Evolutionary conservation across 129 eudicot species (phyloP).

Genomic region (Arctium lappa): DNA sequence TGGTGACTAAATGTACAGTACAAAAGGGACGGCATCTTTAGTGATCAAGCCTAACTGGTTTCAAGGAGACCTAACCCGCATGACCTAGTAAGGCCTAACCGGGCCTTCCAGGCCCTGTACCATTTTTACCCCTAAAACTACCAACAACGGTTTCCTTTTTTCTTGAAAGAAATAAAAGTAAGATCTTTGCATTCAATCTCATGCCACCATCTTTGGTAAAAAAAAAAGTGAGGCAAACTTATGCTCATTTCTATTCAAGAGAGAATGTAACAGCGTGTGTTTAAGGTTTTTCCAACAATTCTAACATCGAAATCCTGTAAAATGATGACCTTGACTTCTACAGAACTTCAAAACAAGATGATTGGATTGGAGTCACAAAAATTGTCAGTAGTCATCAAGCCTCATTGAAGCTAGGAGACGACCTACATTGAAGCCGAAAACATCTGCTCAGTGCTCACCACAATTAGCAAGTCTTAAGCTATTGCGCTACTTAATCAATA

Average conservation of each 20-base stretch:
- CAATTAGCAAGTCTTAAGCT: conserved; percentile 1
- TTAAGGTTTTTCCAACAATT: not conserved
- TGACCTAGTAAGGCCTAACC: too few species aligned
- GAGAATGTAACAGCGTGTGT: not conserved
- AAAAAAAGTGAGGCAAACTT: not conserved
- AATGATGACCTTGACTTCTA: not conserved
- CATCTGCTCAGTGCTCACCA: conserved; percentile 4
- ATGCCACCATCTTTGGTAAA: not conserved
- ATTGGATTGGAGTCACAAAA: not conserved
- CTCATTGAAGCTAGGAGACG: conserved; percentile 10
- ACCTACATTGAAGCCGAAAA: conserved; percentile 10
- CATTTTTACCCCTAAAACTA: not conserved
- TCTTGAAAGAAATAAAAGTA: not conserved
- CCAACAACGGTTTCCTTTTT: not conserved
- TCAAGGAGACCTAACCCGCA: too few species aligned
- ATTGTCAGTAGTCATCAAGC: not conserved
- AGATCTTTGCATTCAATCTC: not conserved
- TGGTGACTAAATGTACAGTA: too few species aligned
- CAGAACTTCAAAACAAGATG: conserved; percentile 10
- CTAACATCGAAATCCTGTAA: not conserved
- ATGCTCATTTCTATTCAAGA: not conserved
- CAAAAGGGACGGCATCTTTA: not conserved
- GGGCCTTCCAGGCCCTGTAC: not conserved
- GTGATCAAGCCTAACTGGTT: not conserved
- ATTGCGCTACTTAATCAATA: not conserved